These are phyloP conservation scores for Tagetes patula DNA, from an alignment of 129 eudicot genomes.

Conservation along the genomic window DNA sequence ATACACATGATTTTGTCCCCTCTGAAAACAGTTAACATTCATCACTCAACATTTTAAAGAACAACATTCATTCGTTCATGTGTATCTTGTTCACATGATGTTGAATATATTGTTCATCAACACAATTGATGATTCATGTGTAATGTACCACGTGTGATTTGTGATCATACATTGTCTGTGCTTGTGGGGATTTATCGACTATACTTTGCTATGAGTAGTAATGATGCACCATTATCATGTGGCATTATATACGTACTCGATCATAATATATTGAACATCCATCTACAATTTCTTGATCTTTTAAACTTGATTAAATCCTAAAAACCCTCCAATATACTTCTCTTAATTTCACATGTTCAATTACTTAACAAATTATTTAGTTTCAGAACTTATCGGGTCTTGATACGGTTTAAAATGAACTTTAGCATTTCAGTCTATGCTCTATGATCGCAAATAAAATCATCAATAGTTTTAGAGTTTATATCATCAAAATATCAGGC, in stretches of 20 bases:
- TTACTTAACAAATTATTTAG: background rate
- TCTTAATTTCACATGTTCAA: background rate
- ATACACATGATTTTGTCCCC: background rate
- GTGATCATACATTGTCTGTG: slow-evolving; percentile 25
- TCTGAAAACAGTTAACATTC: background rate
- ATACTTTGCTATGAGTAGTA: slow-evolving; percentile 24
- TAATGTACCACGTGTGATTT: slow-evolving; percentile 14
- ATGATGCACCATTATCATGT: slow-evolving; percentile 23
- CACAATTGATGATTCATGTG: slow-evolving; percentile 6
- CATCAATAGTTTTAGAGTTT: too few species aligned
- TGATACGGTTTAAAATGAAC: background rate
- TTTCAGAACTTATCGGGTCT: background rate
- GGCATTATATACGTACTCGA: background rate
- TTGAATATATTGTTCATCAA: slow-evolving; percentile 7
- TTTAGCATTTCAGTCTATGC: background rate
- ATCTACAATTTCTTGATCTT: slow-evolving; percentile 1
- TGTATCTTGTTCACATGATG: slow-evolving; percentile 3
- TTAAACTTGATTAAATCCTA: slow-evolving; percentile 17
- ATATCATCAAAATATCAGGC: too few species aligned
- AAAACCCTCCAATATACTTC: background rate
- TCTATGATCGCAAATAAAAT: too few species aligned
- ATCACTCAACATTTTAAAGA: background rate
- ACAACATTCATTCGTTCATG: background rate
- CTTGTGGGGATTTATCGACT: slow-evolving; percentile 22
- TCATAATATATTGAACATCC: background rate